Percentiles rank a stretch among this genome's conserved stretches.
Conservation (phyloP, 2,329 filamentous ascomycete species). For the Pseudogymnoascus sp. region DNA sequence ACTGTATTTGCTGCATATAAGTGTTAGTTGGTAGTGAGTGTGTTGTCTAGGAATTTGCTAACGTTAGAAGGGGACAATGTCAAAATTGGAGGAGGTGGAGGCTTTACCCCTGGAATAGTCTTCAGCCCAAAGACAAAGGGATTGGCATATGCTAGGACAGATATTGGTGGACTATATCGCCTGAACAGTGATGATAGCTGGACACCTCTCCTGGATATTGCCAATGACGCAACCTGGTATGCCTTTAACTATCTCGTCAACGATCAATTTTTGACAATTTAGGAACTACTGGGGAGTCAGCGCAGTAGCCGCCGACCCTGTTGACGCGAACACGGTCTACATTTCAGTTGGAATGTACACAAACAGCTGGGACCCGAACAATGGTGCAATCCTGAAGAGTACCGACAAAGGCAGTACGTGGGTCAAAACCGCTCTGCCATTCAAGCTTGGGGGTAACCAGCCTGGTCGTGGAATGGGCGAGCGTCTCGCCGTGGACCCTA, state of each 20-base stretch:
- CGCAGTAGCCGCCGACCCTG: slow-evolving; percentile 46
- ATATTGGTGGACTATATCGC: slow-evolving; percentile 48
- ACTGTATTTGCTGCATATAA: slow-evolving; percentile 1
- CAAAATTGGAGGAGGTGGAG: slow-evolving; percentile 46
- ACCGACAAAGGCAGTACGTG: slow-evolving; percentile 46
- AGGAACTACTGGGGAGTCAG: slow-evolving; percentile 50
- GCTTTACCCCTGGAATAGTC: slow-evolving; percentile 47
- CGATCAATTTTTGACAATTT: not conserved
- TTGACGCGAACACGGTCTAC: slow-evolving; percentile 43
- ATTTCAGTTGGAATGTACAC: slow-evolving; percentile 50
- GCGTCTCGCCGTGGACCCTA: slow-evolving; percentile 48
- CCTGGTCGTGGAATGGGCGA: slow-evolving; percentile 51
- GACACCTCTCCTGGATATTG: slow-evolving; percentile 44
- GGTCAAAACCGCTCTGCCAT: slow-evolving; percentile 39
- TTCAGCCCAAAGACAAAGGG: slow-evolving; percentile 45
- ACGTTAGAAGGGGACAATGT: slow-evolving; percentile 36
- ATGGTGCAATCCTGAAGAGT: slow-evolving; percentile 45
- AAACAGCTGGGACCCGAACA: slow-evolving; percentile 49
- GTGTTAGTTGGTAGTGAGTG: not conserved
- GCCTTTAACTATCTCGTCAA: not conserved
- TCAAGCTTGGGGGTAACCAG: slow-evolving; percentile 56
- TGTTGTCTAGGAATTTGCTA: not conserved
- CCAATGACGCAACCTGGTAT: slow-evolving; percentile 37
- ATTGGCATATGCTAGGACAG: slow-evolving; percentile 46
- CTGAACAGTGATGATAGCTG: slow-evolving; percentile 47